These are phyloP conservation scores for Xylariaceae sp. DNA, from an alignment of 2,329 filamentous ascomycete species.

Conservation along the genomic window DNA sequence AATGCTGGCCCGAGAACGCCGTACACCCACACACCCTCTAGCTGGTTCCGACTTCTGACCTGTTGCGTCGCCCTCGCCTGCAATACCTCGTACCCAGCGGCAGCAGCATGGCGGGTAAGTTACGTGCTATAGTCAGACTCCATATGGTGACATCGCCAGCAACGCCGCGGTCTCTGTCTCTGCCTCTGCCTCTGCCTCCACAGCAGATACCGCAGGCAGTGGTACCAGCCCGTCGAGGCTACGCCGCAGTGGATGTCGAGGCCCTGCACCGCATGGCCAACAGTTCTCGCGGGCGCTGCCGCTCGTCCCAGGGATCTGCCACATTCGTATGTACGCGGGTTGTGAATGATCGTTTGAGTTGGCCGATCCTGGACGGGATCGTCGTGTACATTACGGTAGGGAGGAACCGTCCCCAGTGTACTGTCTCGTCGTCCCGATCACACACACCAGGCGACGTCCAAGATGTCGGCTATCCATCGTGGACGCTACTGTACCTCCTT, in stretches of 20 bases:
- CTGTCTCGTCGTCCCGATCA: background rate
- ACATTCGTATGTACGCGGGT: background rate
- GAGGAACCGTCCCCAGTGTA: no score
- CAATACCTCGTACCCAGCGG: no score
- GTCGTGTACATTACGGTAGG: no score
- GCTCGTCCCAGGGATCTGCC: background rate
- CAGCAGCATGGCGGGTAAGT: no score
- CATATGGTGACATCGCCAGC: no score
- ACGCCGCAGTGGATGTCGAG: background rate
- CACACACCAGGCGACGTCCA: background rate
- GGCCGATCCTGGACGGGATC: no score
- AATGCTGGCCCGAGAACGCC: conserved; percentile 31
- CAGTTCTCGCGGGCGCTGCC: background rate
- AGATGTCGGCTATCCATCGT: conserved; percentile 26
- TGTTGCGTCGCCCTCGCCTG: background rate
- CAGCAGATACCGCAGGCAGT: background rate
- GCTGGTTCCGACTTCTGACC: conserved; percentile 7
- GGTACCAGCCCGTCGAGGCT: background rate
- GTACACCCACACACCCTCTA: conserved; percentile 20
- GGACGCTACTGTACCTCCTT: conserved; percentile 28
- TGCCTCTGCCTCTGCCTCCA: background rate
- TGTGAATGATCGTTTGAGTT: no score
- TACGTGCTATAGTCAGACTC: no score
- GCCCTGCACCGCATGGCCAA: background rate
- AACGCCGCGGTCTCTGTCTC: no score